phyloP scores from a whole-genome alignment of 2,329 filamentous ascomycete genomes.

The Harringtonia lauricola region DNA sequence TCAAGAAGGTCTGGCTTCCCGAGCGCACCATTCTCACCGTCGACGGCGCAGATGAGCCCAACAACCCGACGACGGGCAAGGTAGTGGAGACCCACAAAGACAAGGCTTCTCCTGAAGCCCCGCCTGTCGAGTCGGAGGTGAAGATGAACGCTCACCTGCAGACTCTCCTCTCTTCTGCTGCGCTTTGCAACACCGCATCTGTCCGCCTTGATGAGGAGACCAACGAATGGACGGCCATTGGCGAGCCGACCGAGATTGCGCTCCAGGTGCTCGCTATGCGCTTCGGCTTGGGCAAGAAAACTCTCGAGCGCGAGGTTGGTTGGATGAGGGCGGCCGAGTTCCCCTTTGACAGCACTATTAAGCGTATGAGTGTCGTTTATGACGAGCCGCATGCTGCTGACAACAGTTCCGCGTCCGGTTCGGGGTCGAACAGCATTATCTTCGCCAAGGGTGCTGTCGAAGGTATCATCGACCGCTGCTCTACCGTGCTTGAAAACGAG shows the following conservation, averaged over 20 bases:
- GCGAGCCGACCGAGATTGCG: conserved; percentile 66
- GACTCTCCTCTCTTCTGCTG: conserved; percentile 41
- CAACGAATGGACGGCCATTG: conserved; percentile 52
- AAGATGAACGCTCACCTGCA: conserved; percentile 38
- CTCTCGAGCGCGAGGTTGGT: conserved; percentile 32
- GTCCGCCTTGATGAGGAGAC: conserved; percentile 44
- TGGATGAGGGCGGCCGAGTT: conserved; percentile 60
- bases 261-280: conserved; percentile 65
- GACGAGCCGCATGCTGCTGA: conserved; percentile 33
- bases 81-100: conserved; percentile 38
- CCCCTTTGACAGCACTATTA: conserved; percentile 68
- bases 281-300: conserved; percentile 48
- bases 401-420: too few species aligned
- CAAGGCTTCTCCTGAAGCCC: too few species aligned
- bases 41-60: conserved; percentile 48
- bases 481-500: conserved; percentile 32
- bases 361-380: conserved; percentile 72
- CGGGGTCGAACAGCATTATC: conserved; percentile 36
- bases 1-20: conserved; percentile 55
- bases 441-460: conserved; percentile 55
- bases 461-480: conserved; percentile 46
- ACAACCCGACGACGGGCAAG: conserved; percentile 47
- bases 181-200: conserved; percentile 56
- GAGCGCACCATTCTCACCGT: conserved; percentile 45
- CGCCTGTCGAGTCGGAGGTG: too few species aligned